Evolutionary conservation across 2,329 filamentous ascomycete genomes (phyloP), one percentile per base, ranked within the genome.

Genomic region (Colletotrichum higginsianum): DNA sequence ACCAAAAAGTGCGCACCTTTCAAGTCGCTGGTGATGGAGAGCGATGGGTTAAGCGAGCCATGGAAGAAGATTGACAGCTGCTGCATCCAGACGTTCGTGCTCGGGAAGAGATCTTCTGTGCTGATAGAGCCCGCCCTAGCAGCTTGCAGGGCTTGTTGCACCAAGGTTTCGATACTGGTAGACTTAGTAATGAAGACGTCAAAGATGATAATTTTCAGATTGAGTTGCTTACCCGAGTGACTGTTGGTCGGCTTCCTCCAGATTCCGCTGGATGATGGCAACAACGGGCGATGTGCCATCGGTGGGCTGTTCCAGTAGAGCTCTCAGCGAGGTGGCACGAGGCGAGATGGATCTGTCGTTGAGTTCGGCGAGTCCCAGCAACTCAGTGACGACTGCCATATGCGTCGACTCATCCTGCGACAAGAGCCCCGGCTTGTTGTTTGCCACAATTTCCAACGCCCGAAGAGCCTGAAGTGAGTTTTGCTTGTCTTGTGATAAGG

Each of bases 11-110:
- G 88, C 0, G 90, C 89, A 4, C 94, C 94, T 0, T 89, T 90
- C 8, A 98, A 84, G 30, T 87, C 87, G 77, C 91, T 95, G 2
- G 92, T 94, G 5, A 98, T 88, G 0, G 94, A 90, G 3, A 97
- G 82, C 0, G 94, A 91, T 6, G 88, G 84, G 72, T 89, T 88
- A 2, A 91, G 87, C 1, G 83, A 76, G 1, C 81, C 78, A 40
- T 85, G 79, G 7, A 93, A 80, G 67, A 94, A 86, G 1, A 82
- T 83, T 0, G 79, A 77, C 3, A 98, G 80, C 16, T 93, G 88
- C 16, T 85, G 75, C 75, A 87, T 85, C 95, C 95, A 98, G 12
- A 88, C 82, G 2, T 86, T 82, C 0, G 85, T 82, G 74, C 87
- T 87, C 0, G 94, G 94, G 47, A 96, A 84, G 5, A 96, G 80